A percentile compares a stretch with the other conserved stretches of the same genome.
Conservation (phyloP, 805 yeast genomes). For the Nakazawaea sp. region DNA sequence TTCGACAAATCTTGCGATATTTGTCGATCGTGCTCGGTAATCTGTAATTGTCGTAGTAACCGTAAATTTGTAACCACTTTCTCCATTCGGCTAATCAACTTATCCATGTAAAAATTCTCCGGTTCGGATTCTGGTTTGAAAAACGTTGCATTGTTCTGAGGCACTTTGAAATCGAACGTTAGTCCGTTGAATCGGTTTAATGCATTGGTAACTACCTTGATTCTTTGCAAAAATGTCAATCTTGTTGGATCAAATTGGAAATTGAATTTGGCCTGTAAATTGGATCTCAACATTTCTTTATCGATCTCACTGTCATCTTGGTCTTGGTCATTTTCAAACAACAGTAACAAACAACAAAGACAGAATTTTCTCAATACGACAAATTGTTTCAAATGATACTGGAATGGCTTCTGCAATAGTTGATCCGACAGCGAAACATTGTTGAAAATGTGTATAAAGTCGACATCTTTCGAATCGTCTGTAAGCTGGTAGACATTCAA, state of each 20-base stretch:
- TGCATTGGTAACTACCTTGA: background rate
- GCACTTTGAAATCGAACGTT: background rate
- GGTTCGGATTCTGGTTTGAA: too few relatives aligned
- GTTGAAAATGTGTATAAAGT: conserved; percentile 6
- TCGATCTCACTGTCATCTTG: background rate
- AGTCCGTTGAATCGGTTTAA: background rate
- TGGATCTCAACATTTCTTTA: background rate
- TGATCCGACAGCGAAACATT: too few relatives aligned
- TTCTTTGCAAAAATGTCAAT: too few relatives aligned
- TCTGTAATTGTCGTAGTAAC: background rate
- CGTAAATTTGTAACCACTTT: conserved; percentile 2
- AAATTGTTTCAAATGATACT: too few relatives aligned
- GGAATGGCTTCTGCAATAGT: too few relatives aligned
- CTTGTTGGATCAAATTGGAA: background rate
- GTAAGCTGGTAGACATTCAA: conserved; percentile 7
- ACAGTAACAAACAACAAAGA: conserved; percentile 5
- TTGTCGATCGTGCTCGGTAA: conserved; percentile 2
- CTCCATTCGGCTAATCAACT: conserved; percentile 7
- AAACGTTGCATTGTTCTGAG: background rate
- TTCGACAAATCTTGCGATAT: conserved; percentile 2
- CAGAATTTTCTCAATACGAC: conserved; percentile 5
- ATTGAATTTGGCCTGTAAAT: conserved; percentile 4
- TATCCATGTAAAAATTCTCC: too few relatives aligned
- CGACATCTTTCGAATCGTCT: conserved; percentile 1
- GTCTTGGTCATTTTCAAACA: background rate